Conservation (phyloP, 2,329 filamentous ascomycete species). For the Aspergillus flavus region DNA sequence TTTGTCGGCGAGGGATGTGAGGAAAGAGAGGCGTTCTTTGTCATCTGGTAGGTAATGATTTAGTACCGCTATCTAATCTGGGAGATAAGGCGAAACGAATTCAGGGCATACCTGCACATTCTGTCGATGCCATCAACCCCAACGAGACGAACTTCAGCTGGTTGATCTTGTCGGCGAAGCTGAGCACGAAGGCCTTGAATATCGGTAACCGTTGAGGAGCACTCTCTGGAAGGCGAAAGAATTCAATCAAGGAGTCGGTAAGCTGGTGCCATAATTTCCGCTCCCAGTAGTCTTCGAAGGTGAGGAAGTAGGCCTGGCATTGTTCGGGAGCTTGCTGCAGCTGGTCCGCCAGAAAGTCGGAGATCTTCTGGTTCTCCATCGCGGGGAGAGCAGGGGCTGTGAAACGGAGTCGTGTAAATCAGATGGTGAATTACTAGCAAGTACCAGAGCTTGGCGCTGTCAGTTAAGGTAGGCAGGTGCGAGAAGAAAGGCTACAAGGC, state of each 20-base stretch:
- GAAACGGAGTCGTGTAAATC: constrained; percentile 15
- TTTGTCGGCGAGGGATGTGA: constrained; percentile 79
- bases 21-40: constrained; percentile 80
- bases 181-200: constrained; percentile 93
- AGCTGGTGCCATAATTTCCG: constrained; percentile 99
- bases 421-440: constrained; percentile 15
- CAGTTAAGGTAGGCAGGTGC: neutral
- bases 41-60: constrained; percentile 63
- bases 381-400: constrained; percentile 24
- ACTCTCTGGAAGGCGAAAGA: constrained; percentile 83
- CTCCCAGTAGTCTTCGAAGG: constrained; percentile 97
- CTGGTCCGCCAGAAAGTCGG: constrained; percentile 89
- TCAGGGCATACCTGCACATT: constrained; percentile 57
- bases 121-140: constrained; percentile 80
- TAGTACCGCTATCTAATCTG: constrained; percentile 1
- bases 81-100: neutral
- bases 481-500: constrained; percentile 12
- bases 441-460: neutral
- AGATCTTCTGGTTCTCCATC: constrained; percentile 86
- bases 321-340: constrained; percentile 85
- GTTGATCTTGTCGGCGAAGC: constrained; percentile 98
- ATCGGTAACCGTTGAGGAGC: constrained; percentile 81
- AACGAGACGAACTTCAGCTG: constrained; percentile 94
- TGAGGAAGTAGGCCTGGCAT: constrained; percentile 82
- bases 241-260: constrained; percentile 82